Percentiles rank a stretch among this genome's conserved stretches.
These are phyloP conservation scores for Raffaelea deltoideospora DNA, from an alignment of 2,329 filamentous ascomycete genomes.

Conservation along the genomic window DNA sequence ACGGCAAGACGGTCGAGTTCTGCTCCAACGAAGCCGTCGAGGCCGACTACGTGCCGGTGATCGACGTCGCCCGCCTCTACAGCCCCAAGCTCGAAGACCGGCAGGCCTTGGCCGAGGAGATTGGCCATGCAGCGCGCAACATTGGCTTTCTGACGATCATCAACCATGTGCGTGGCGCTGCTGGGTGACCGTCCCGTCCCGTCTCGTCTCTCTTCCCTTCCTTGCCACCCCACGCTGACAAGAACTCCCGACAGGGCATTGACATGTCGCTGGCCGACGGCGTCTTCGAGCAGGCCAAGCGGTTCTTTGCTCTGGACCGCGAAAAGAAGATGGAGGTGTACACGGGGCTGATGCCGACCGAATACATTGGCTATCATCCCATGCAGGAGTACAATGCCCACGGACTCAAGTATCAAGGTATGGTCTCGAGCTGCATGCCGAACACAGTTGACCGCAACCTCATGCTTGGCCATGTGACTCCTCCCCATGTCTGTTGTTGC, in stretches of 20 bases:
- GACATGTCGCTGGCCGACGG: constrained; percentile 14
- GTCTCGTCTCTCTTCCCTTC: too few relatives aligned
- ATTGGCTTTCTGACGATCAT: constrained; percentile 30
- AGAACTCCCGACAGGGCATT: constrained; percentile 14
- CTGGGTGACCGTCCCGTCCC: not conserved
- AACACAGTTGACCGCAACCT: too few relatives aligned
- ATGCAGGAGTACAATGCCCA: constrained; percentile 24
- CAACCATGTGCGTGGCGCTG: constrained; percentile 13
- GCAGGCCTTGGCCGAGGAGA: constrained; percentile 20
- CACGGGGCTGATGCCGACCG: constrained; percentile 20
- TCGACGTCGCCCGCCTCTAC: constrained; percentile 26
- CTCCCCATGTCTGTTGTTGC: not conserved
- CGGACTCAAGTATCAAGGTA: constrained; percentile 20
- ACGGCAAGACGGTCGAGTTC: constrained; percentile 12
- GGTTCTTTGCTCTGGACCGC: constrained; percentile 25
- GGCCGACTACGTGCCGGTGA: constrained; percentile 22
- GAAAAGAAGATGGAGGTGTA: constrained; percentile 32
- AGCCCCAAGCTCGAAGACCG: constrained; percentile 19
- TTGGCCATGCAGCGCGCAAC: constrained; percentile 22
- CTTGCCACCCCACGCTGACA: constrained; percentile 1
- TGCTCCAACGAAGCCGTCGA: constrained; percentile 12
- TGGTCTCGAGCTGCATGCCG: constrained; percentile 1
- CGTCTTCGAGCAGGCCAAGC: constrained; percentile 21
- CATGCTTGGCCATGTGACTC: too few relatives aligned
- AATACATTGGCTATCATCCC: constrained; percentile 19